Evolutionary conservation across 2,329 filamentous ascomycete genomes (phyloP), one percentile per base, ranked within the genome.

Genomic region (Phaeophleospora eucalypticola): DNA sequence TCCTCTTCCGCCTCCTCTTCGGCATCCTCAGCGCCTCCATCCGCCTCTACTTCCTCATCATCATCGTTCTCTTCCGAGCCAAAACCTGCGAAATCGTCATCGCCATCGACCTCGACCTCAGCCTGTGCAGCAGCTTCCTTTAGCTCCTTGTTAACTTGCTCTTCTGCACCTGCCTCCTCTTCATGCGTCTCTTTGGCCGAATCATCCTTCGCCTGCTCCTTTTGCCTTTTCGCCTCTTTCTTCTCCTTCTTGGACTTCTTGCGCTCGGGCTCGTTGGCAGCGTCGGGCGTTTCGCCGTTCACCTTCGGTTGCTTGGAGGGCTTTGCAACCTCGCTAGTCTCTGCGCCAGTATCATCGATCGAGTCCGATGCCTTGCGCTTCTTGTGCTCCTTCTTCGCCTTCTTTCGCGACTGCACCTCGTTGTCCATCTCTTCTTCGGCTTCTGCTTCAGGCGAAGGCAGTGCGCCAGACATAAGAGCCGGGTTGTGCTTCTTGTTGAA

Each of bases 31-130:
- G 65, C 66, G 32, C 57, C 51, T 29, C 58, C 68, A 51, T 51
- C 48, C 21, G 61, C 56, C 18, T 33, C 54, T 14, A 12, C 43
- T 10, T 45, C 17, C 32, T 45, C 46, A 19, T 45, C 43, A 17
- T 65, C 65, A 20, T 67, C 65, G n/a, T n/a, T n/a, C n/a, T n/a
- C 2, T 59, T 67, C 57, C n/a, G 64, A 61, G 2, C 62, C 68
- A 42, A 64, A 67, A 3, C 65, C 58, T 21, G 60, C 70, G 52
- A 60, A 65, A 3, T 68, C 69, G 17, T 65, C 58, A 17, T 63
- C 61, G 3, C 38, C 39, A 12, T 44, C 50, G 24, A 29, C 51
- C 39, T 46, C 45, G 17, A 37, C 46, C 21, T 43, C 49, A 7
- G 53, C 49, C 18, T 57, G 46, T 18, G 48, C 45, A 15, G 56